These are phyloP conservation scores for Chalciporus chontae DNA, from an alignment of 768 basidiomycete species.

Conservation along the genomic window DNA sequence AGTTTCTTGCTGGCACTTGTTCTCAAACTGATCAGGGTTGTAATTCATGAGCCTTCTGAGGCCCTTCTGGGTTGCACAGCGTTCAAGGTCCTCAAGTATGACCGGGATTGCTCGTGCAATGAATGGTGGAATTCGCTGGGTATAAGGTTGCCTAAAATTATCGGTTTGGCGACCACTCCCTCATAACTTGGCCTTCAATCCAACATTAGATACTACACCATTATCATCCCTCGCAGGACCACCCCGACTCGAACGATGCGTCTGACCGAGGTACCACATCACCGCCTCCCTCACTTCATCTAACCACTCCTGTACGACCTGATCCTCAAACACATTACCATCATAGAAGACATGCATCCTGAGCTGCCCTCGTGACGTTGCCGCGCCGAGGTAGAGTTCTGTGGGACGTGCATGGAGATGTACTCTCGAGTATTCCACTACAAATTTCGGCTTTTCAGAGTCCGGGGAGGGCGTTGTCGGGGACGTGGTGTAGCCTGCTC, in stretches of 20 bases:
- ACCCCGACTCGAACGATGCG: not conserved
- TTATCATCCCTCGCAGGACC: not conserved
- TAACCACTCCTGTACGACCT: conserved; percentile 44
- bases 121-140: too few species aligned
- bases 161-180: not conserved
- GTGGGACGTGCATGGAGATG: conserved; percentile 42
- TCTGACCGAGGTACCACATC: conserved; percentile 29
- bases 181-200: not conserved
- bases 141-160: too few species aligned
- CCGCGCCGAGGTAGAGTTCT: conserved; percentile 43
- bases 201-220: not conserved
- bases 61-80: too few species aligned
- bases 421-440: conserved; percentile 3
- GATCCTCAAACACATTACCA: conserved; percentile 42
- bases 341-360: conserved; percentile 38
- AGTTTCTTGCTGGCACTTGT: too few species aligned
- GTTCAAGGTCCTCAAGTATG: too few species aligned
- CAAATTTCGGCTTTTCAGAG: conserved; percentile 8
- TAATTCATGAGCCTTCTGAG: too few species aligned
- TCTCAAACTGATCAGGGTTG: too few species aligned
- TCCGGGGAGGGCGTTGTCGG: not conserved
- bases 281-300: conserved; percentile 38
- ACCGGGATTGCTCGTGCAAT: too few species aligned
- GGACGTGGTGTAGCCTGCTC: conserved; percentile 5
- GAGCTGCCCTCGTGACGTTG: conserved; percentile 32